phyloP scores from a whole-genome alignment of 257 asterid species.

The Lithospermum erythrorhizon region DNA sequence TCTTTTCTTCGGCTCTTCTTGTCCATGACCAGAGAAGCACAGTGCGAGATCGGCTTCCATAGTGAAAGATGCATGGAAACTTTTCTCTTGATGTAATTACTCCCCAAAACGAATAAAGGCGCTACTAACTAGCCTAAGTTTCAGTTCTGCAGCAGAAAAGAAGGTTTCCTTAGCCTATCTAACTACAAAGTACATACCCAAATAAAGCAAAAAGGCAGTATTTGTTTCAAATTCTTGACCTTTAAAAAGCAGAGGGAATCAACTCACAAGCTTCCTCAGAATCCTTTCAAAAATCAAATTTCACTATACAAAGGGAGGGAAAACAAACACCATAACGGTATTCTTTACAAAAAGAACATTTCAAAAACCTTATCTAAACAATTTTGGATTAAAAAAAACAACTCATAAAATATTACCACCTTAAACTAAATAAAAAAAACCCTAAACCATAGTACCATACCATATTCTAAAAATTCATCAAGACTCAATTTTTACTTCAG shows the following conservation, averaged over 20 bases:
- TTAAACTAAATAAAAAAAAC: slow-evolving; percentile 39
- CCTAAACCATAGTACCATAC: slow-evolving; percentile 32
- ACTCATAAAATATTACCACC: slow-evolving; percentile 6
- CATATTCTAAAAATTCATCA: slow-evolving; percentile 14
- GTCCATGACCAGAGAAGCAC: slow-evolving; percentile 88
- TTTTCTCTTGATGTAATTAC: slow-evolving; percentile 15
- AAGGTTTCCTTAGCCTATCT: slow-evolving; percentile 38
- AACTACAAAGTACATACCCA: slow-evolving; percentile 38
- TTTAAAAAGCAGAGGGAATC: slow-evolving; percentile 60
- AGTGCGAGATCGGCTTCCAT: slow-evolving; percentile 97
- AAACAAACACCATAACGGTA: slow-evolving; percentile 18
- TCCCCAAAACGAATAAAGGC: slow-evolving; percentile 22
- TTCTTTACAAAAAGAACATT: slow-evolving; percentile 25
- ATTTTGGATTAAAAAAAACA: slow-evolving; percentile 15
- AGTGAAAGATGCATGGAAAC: slow-evolving; percentile 90
- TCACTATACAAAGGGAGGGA: slow-evolving; percentile 38
- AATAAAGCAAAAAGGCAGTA: slow-evolving; percentile 18
- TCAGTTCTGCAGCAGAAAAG: slow-evolving; percentile 13
- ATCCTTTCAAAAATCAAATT: slow-evolving; percentile 54
- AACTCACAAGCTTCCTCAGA: slow-evolving; percentile 51
- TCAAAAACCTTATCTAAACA: slow-evolving; percentile 33
- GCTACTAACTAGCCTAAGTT: slow-evolving; percentile 18
- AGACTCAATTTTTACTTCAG: slow-evolving; percentile 3
- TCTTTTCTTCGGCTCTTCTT: slow-evolving; percentile 81
- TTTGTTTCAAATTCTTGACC: slow-evolving; percentile 30